These are phyloP conservation scores for Colletotrichum sidae DNA, from an alignment of 2,329 filamentous ascomycete species.

Conservation along the genomic window DNA sequence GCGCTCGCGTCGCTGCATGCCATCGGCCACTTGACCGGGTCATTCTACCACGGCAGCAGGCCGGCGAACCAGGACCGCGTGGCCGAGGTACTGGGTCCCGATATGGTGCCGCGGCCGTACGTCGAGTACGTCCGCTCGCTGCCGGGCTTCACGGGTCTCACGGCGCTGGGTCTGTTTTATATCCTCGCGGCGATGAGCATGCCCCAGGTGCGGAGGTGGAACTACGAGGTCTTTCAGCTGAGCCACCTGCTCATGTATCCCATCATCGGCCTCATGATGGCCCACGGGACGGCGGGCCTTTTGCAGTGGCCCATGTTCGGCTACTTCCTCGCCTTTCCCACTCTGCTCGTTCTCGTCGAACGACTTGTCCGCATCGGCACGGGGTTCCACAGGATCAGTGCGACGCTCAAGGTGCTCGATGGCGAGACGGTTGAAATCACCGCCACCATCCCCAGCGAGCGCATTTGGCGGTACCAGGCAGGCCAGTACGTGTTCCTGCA, in stretches of 20 bases:
- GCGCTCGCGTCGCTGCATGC: constrained; percentile 64
- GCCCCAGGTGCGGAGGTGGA: constrained; percentile 61
- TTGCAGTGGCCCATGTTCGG: constrained; percentile 68
- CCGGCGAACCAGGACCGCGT: constrained; percentile 57
- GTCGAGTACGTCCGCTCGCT: constrained; percentile 57
- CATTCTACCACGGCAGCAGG: constrained; percentile 62
- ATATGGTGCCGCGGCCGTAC: constrained; percentile 57
- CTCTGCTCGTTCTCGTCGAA: constrained; percentile 62
- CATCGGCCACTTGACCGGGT: constrained; percentile 64
- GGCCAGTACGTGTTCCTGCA: constrained; percentile 69
- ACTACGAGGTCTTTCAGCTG: constrained; percentile 68
- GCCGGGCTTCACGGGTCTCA: constrained; percentile 63
- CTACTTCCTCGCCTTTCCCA: constrained; percentile 66
- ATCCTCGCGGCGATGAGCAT: constrained; percentile 60
- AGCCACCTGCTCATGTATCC: constrained; percentile 69
- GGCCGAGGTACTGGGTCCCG: constrained; percentile 55
- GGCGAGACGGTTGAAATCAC: constrained; percentile 64
- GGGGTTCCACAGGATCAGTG: constrained; percentile 61
- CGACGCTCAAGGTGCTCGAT: constrained; percentile 61
- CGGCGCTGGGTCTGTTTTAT: constrained; percentile 62
- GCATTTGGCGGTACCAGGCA: constrained; percentile 65
- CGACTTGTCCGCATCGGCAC: constrained; percentile 56
- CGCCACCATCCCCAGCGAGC: constrained; percentile 58
- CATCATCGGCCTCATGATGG: constrained; percentile 66
- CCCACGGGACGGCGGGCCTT: constrained; percentile 62